Base-by-base conservation (phyloP, 257 asterid species). In the Penstemon barbatus region DNA sequence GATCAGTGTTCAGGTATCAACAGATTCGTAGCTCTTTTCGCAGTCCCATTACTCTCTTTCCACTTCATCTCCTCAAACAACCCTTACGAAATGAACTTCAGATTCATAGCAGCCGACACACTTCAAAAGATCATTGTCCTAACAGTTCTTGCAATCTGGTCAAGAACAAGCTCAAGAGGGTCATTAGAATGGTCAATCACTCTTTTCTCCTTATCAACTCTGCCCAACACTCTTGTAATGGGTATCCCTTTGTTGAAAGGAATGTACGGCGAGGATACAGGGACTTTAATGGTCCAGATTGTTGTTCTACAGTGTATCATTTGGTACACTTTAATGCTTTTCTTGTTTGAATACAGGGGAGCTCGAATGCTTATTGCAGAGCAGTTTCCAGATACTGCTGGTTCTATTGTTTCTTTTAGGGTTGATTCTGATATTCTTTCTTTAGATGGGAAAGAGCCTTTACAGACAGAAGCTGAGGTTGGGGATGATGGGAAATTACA, bases 1-100 rank as follows among this genome's bases (percentile, higher is more conserved):
- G 91, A 87, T 13, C 95, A 88, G 69, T 88, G 95, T 60, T 86
- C 95, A 3, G 95, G 95, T 33, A 88, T 88, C 75, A 88, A 88
- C 82, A 57, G 92, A 19, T 88, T 88, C 60, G 95, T 88, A 1
- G 95, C 95, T 1, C 78, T 88, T 4, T 88, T 87, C 70, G 95
- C 92, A 3, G 95, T 87, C 48, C 95, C 95, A 0, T 61, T 87
- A 4, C 84, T 87, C 19, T 82, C 92, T 0, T 88, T 88, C 73
- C 92, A 88, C 77, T 88, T 88, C 82, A 88, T 88, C 74, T 78
- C 95, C 65, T 18, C 88, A 52, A 88, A 88, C 92, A 73, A 88
- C 65, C 92, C 92, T 13, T 88, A 80, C 54, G 79, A 77, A 13
- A 88, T 88, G 95, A 85, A 88, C 83, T 77, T 53, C 80, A 62